Conservation (phyloP, 1,139 yeast genomes). For the Geotrichum restrictum region DNA sequence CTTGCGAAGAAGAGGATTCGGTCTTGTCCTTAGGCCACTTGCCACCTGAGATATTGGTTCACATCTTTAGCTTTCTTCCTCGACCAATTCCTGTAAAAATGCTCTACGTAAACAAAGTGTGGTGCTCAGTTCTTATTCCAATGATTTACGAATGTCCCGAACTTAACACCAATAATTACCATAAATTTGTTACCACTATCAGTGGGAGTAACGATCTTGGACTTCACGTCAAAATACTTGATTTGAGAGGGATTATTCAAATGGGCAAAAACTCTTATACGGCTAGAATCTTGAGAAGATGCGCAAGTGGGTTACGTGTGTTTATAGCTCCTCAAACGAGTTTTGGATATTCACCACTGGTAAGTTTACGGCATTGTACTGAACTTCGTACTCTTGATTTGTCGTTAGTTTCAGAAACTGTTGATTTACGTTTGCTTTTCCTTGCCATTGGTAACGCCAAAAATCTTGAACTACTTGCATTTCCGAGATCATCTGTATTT, state of each 20-base stretch:
- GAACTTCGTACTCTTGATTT: constrained; percentile 65
- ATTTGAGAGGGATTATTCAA: constrained; percentile 75
- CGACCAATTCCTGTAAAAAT: constrained; percentile 45
- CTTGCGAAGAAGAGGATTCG: constrained; percentile 23
- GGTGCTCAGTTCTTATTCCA: constrained; percentile 59
- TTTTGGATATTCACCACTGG: constrained; percentile 84
- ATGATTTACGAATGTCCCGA: constrained; percentile 60
- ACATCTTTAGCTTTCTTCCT: constrained; percentile 48
- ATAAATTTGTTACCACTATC: constrained; percentile 67
- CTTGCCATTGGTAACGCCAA: constrained; percentile 62
- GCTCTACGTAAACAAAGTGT: constrained; percentile 56
- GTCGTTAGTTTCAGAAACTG: constrained; percentile 87
- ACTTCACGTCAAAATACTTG: constrained; percentile 44
- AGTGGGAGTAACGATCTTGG: constrained; percentile 36
- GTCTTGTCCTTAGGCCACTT: constrained; percentile 27
- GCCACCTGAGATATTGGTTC: constrained; percentile 59
- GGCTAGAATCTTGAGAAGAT: constrained; percentile 72
- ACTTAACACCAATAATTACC: constrained; percentile 64
- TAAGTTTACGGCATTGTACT: constrained; percentile 68
- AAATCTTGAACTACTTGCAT: constrained; percentile 67
- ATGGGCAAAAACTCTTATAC: constrained; percentile 91
- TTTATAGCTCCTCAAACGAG: constrained; percentile 94
- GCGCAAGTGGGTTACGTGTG: constrained; percentile 56
- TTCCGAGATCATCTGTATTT: constrained; percentile 83
- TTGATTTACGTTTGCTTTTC: constrained; percentile 74